These are phyloP conservation scores for Omphalotus guepiniiformis DNA, from an alignment of 768 basidiomycete species.

Conservation along the genomic window DNA sequence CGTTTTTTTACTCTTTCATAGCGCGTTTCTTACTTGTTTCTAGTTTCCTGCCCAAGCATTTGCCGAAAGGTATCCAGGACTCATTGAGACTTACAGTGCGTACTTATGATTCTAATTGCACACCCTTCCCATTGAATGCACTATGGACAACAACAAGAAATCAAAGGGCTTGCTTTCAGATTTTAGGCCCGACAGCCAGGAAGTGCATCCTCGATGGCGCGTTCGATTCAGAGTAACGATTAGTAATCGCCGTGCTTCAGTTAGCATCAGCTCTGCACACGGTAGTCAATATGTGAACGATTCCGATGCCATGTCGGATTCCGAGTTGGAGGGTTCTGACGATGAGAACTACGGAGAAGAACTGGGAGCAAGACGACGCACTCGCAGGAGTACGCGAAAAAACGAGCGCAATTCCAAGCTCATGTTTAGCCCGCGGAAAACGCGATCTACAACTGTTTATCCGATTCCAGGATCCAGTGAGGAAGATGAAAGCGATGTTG, in stretches of 20 bases:
- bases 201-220: slow-evolving; percentile 60
- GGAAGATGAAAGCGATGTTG: slow-evolving; percentile 20
- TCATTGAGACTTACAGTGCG: slow-evolving; percentile 58
- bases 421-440: slow-evolving; percentile 69
- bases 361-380: slow-evolving; percentile 13
- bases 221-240: slow-evolving; percentile 35
- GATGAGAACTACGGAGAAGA: slow-evolving; percentile 12
- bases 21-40: slow-evolving; percentile 24
- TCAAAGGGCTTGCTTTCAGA: slow-evolving; percentile 34
- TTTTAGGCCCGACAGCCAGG: slow-evolving; percentile 59
- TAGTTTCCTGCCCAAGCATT: slow-evolving; percentile 45
- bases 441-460: slow-evolving; percentile 34
- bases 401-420: slow-evolving; percentile 29
- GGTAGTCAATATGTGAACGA: slow-evolving; percentile 21
- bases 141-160: slow-evolving; percentile 27
- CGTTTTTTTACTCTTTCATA: slow-evolving; percentile 14
- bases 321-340: slow-evolving; percentile 24
- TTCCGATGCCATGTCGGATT: slow-evolving; percentile 25
- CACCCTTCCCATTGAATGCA: slow-evolving; percentile 9
- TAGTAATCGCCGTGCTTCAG: slow-evolving; percentile 17
- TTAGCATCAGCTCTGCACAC: slow-evolving; percentile 23
- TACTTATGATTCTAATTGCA: slow-evolving; percentile 9
- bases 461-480: slow-evolving; percentile 28
- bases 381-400: slow-evolving; percentile 11
- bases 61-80: slow-evolving; percentile 29